These are phyloP conservation scores for Candida odintsovae DNA, from an alignment of 805 yeast species.

Conservation along the genomic window DNA sequence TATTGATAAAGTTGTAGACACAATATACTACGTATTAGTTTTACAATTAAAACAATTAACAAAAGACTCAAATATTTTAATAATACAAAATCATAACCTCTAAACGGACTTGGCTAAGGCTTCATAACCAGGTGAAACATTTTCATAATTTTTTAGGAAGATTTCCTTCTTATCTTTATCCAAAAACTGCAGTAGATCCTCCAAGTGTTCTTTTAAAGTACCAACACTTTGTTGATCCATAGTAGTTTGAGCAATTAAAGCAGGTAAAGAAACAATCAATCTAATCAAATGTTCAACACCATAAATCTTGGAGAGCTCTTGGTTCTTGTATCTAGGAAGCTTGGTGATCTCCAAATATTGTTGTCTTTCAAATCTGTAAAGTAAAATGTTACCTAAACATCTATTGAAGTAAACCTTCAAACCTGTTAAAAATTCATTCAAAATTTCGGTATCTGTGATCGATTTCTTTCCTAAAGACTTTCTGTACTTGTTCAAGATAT, in stretches of 20 bases:
- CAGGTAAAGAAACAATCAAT: conserved; percentile 74
- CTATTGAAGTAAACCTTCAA: conserved; percentile 68
- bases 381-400: conserved; percentile 58
- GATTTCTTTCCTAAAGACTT: conserved; percentile 23
- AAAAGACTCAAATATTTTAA: neutral
- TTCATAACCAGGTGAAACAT: conserved; percentile 45
- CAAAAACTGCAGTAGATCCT: conserved; percentile 47
- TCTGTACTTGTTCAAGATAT: conserved; percentile 50
- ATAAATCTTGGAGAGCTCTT: conserved; percentile 45
- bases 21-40: too few species aligned
- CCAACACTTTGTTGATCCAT: conserved; percentile 74
- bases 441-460: conserved; percentile 35
- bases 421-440: conserved; percentile 68
- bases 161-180: conserved; percentile 34
- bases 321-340: conserved; percentile 27
- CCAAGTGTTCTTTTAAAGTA: conserved; percentile 48
- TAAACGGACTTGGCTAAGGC: conserved; percentile 22
- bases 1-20: neutral
- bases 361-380: conserved; percentile 72
- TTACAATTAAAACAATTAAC: too few species aligned
- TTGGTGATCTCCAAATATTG: conserved; percentile 55
- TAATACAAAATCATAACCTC: neutral
- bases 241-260: conserved; percentile 67
- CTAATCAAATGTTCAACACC: conserved; percentile 82
- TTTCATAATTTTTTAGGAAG: conserved; percentile 40